These are phyloP conservation scores for Aaosphaeria pasadenensis DNA, from an alignment of 2,329 filamentous ascomycete species.

Conservation along the genomic window DNA sequence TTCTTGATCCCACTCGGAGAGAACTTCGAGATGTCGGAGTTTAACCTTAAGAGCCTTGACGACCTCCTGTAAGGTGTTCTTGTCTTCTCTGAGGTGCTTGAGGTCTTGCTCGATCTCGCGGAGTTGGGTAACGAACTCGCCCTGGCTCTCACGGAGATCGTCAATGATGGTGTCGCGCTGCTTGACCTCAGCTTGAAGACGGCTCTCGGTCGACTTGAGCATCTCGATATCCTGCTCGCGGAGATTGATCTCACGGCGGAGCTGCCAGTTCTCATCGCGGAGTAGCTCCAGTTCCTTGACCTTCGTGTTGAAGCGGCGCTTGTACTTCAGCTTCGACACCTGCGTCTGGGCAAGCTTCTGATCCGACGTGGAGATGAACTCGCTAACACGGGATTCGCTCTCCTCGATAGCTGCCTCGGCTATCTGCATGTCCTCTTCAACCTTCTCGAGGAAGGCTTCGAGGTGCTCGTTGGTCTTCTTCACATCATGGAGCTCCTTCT, in stretches of 20 bases:
- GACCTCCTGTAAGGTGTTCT: conserved; percentile 27
- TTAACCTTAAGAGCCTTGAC: conserved; percentile 30
- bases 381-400: conserved; percentile 24
- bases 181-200: conserved; percentile 20
- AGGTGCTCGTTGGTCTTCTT: conserved; percentile 27
- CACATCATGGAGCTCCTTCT: conserved; percentile 27
- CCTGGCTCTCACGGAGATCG: conserved; percentile 20
- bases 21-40: conserved; percentile 20
- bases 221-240: conserved; percentile 21
- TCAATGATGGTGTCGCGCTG: conserved; percentile 24
- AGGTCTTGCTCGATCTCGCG: conserved; percentile 29
- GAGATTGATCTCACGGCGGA: conserved; percentile 23
- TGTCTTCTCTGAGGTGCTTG: conserved; percentile 23
- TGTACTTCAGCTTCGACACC: conserved; percentile 28
- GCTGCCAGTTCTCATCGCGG: conserved; percentile 22
- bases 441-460: conserved; percentile 29
- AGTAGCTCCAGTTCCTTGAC: conserved; percentile 28
- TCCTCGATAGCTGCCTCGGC: conserved; percentile 29
- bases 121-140: conserved; percentile 20
- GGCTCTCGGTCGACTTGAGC: conserved; percentile 18
- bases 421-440: conserved; percentile 26
- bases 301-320: conserved; percentile 22
- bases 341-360: conserved; percentile 24
- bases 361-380: conserved; percentile 25
- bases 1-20: conserved; percentile 20